A percentile compares a stretch with the other conserved stretches of the same genome.
Conservation (phyloP, 257 asterid genomes). For the Nicotiana paniculata region DNA sequence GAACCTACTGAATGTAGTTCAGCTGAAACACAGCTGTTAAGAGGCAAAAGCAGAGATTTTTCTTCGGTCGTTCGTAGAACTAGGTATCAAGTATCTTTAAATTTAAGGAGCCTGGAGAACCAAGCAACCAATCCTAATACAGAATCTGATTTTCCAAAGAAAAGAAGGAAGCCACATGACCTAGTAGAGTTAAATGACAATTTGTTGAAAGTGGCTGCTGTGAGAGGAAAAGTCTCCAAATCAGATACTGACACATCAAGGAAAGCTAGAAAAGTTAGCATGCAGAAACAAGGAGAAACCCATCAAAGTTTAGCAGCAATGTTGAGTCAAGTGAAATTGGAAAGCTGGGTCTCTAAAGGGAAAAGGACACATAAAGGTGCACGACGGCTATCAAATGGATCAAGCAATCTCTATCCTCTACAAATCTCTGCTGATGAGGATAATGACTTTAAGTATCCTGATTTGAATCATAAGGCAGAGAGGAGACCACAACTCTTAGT, state of each 20-base stretch:
- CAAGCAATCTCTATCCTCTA: constrained; percentile 23
- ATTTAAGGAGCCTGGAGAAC: constrained; percentile 9
- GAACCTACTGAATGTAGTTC: constrained; percentile 10
- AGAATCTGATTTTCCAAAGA: constrained; percentile 21
- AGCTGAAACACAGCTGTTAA: constrained; percentile 5
- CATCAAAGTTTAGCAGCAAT: constrained; percentile 15
- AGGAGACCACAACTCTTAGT: constrained; percentile 29
- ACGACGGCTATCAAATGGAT: constrained; percentile 18
- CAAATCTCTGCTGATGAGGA: constrained; percentile 14
- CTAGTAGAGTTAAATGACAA: constrained; percentile 8
- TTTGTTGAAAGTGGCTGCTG: constrained; percentile 11
- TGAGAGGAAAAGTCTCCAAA: constrained; percentile 16
- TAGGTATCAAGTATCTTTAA: constrained; percentile 7
- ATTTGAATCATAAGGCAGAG: constrained; percentile 12
- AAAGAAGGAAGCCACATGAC: constrained; percentile 21
- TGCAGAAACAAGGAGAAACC: constrained; percentile 14
- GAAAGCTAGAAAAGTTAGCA: constrained; percentile 16
- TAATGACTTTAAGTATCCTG: constrained; percentile 23
- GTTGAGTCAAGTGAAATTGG: constrained; percentile 19
- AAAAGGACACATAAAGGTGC: constrained; percentile 37
- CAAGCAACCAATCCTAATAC: constrained; percentile 11
- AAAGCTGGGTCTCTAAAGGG: constrained; percentile 44
- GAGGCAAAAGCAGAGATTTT: constrained; percentile 4
- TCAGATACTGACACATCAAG: constrained; percentile 17
- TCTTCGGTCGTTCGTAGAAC: constrained; percentile 6